These are phyloP conservation scores for Spironucleus salmonicida DNA, from an alignment of 208 protist species.

Conservation along the genomic window DNA sequence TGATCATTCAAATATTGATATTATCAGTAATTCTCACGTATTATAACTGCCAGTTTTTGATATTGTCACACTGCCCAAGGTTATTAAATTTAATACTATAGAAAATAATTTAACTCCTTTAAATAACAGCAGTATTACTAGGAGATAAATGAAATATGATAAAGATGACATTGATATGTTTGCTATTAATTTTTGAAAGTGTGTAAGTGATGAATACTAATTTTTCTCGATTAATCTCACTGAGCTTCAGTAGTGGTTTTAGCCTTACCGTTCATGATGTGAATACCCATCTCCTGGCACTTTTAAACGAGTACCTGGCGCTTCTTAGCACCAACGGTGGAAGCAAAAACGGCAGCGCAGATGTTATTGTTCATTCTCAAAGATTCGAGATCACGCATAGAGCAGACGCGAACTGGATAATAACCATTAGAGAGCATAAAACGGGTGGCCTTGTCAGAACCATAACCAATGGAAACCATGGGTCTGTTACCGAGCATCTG, in stretches of 20 bases:
- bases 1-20: no score
- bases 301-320: slow-evolving; percentile 19
- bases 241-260: not conserved
- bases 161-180: no score
- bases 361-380: slow-evolving; percentile 27
- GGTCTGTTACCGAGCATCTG: slow-evolving; percentile 71
- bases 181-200: no score
- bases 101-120: no score
- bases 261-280: slow-evolving; percentile 30
- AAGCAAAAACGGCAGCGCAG: slow-evolving; percentile 31
- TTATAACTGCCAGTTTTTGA: no score
- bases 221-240: no score
- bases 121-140: no score
- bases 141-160: no score
- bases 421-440: slow-evolving; percentile 32
- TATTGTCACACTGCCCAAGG: no score
- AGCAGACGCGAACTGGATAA: slow-evolving; percentile 25
- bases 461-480: slow-evolving; percentile 54
- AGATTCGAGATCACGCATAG: slow-evolving; percentile 31
- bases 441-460: slow-evolving; percentile 31
- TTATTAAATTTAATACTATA: no score
- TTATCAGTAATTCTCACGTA: no score
- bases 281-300: slow-evolving; percentile 29
- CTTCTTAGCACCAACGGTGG: not conserved
- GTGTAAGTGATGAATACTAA: no score